A percentile compares a stretch with the other conserved stretches of the same genome.
phyloP scores from a whole-genome alignment of 2,329 filamentous ascomycete genomes.

The Penicillium olsonii region DNA sequence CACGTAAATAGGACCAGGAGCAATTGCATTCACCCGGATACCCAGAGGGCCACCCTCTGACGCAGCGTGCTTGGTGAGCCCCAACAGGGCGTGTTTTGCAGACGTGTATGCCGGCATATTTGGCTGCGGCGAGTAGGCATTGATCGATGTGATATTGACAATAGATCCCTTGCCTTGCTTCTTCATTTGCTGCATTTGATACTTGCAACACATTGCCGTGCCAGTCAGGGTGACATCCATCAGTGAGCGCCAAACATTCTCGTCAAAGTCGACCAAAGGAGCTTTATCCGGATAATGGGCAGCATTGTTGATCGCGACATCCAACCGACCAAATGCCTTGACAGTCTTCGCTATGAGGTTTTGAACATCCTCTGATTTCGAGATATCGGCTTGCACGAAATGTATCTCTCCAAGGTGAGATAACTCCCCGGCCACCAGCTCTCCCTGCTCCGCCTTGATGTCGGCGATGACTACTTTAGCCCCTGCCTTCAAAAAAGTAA shows the following conservation, averaged over 20 bases:
- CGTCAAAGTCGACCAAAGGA: constrained; percentile 35
- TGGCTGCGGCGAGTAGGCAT: constrained; percentile 36
- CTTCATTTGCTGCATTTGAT: constrained; percentile 46
- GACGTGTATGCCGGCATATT: constrained; percentile 46
- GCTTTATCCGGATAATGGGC: constrained; percentile 28
- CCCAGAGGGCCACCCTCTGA: constrained; percentile 33
- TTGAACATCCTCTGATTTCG: constrained; percentile 30
- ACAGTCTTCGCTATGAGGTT: constrained; percentile 35
- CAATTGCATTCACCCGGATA: constrained; percentile 41
- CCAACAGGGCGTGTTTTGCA: constrained; percentile 48
- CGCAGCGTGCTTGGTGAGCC: constrained; percentile 44
- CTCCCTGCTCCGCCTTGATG: constrained; percentile 56
- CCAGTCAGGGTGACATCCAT: constrained; percentile 45
- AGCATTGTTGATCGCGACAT: constrained; percentile 49
- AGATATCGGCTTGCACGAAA: constrained; percentile 32
- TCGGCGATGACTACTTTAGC: constrained; percentile 77
- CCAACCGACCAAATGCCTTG: constrained; percentile 37
- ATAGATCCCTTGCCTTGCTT: constrained; percentile 36
- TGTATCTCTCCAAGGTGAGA: constrained; percentile 11
- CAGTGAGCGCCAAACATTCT: constrained; percentile 37
- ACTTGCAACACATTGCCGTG: constrained; percentile 32
- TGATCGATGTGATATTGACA: constrained; percentile 47
- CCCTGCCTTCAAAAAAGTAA: constrained; percentile 74
- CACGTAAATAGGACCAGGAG: constrained; percentile 12
- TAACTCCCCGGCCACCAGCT: constrained; percentile 13